Percentiles rank a stretch among this genome's conserved stretches.
These are phyloP conservation scores for Zostera marina DNA, from an alignment of 116 monocot species.

Conservation along the genomic window DNA sequence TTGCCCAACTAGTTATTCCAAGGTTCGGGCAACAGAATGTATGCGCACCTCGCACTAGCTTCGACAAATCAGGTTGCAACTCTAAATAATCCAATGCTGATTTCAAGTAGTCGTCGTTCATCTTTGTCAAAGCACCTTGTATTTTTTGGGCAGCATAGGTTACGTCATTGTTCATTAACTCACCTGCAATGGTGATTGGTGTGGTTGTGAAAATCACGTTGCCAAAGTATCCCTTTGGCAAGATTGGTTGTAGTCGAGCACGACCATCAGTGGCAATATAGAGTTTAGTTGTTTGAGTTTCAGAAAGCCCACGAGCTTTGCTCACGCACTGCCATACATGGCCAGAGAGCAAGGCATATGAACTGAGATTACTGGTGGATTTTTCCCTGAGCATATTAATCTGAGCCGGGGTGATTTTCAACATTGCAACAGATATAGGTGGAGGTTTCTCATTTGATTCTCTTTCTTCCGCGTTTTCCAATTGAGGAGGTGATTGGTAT, in stretches of 20 bases:
- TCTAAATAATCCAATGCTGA: constrained; percentile 84
- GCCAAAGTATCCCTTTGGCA: constrained; percentile 71
- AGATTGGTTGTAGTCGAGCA: constrained; percentile 34
- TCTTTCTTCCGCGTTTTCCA: background rate
- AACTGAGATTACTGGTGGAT: constrained; percentile 20
- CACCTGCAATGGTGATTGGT: constrained; percentile 35
- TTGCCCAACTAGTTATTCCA: constrained; percentile 74
- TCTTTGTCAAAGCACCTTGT: constrained; percentile 30
- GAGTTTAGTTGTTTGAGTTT: constrained; percentile 43
- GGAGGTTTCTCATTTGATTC: background rate
- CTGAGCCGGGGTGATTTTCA: constrained; percentile 32
- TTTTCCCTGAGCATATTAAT: constrained; percentile 24
- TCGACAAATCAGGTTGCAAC: constrained; percentile 56
- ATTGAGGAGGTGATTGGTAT: constrained; percentile 63
- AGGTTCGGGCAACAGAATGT: constrained; percentile 78
- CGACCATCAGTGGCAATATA: constrained; percentile 80
- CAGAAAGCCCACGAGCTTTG: constrained; percentile 40
- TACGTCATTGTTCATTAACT: constrained; percentile 12
- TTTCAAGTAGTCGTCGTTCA: constrained; percentile 56
- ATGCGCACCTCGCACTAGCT: constrained; percentile 70
- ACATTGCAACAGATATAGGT: constrained; percentile 25
- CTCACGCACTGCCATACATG: constrained; percentile 74
- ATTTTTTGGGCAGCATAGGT: constrained; percentile 24
- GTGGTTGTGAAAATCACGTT: constrained; percentile 78
- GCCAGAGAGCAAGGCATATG: constrained; percentile 46